Conservation (phyloP, 306 rosid genomes). For the Vachellia collinsii region DNA sequence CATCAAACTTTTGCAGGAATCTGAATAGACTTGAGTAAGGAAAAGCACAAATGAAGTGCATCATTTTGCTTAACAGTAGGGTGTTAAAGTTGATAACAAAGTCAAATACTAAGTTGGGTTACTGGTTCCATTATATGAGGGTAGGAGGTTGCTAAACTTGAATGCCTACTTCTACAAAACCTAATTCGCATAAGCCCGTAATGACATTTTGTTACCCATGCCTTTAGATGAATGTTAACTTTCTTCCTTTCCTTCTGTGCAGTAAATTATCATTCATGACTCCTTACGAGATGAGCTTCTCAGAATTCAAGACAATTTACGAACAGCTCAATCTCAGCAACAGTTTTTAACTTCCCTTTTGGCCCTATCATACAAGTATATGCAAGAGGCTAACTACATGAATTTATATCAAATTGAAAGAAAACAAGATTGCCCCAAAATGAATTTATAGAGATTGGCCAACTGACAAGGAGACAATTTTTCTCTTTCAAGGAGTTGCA, state of each 20-base stretch:
- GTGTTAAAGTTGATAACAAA: not conserved
- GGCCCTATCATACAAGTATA: not conserved
- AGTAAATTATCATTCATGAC: not conserved
- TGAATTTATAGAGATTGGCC: not conserved
- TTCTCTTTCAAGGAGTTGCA: not conserved
- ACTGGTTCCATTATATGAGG: not conserved
- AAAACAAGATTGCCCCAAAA: constrained; percentile 10
- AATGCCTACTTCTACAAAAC: not conserved
- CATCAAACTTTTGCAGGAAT: not conserved
- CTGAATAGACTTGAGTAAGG: constrained; percentile 2
- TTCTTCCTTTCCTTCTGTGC: not conserved
- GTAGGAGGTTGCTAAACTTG: not conserved
- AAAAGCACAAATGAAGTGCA: constrained; percentile 6
- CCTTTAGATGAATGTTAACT: not conserved
- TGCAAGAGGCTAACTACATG: not conserved
- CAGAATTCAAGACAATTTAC: not conserved
- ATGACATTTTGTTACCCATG: not conserved
- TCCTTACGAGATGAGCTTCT: not conserved
- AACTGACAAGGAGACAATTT: not conserved
- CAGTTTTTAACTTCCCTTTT: not conserved
- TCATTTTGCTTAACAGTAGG: not conserved
- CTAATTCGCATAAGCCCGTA: not conserved
- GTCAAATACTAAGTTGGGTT: not conserved
- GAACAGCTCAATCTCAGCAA: not conserved
- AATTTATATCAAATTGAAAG: not conserved